Conservation (phyloP, 495 filamentous ascomycete genomes). For the Gamarada debralockiae region DNA sequence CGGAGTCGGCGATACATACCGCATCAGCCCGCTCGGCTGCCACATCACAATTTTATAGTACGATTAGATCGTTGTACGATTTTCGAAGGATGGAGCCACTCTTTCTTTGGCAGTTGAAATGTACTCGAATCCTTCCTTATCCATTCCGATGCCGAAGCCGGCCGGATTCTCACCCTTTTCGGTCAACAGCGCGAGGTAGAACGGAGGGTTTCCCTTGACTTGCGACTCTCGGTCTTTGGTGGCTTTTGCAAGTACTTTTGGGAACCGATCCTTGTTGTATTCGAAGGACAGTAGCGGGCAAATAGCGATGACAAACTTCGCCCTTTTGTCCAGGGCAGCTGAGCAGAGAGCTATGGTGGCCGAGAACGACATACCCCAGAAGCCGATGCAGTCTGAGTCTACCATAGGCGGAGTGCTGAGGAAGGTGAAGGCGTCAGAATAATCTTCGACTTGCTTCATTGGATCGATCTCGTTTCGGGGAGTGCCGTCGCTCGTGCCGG, state of each 20-base stretch:
- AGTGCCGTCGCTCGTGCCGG: slow-evolving; percentile 36
- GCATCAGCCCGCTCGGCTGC: slow-evolving; percentile 9
- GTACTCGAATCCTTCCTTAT: background rate
- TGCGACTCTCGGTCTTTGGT: slow-evolving; percentile 4
- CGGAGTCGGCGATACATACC: background rate
- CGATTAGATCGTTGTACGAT: slow-evolving; percentile 13
- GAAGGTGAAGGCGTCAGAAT: slow-evolving; percentile 35
- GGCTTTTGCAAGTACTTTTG: background rate
- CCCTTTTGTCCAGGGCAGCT: slow-evolving; percentile 31
- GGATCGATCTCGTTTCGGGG: slow-evolving; percentile 41
- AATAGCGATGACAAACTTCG: slow-evolving; percentile 18
- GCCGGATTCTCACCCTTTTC: background rate
- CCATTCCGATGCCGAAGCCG: background rate
- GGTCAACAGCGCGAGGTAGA: background rate
- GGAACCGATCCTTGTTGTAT: background rate
- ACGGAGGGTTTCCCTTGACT: slow-evolving; percentile 1
- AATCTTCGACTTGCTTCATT: slow-evolving; percentile 30
- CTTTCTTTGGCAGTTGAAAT: background rate
- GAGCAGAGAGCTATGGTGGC: slow-evolving; percentile 22
- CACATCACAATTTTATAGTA: slow-evolving; percentile 26
- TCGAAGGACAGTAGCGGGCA: slow-evolving; percentile 20
- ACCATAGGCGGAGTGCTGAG: slow-evolving; percentile 26
- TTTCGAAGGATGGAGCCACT: background rate
- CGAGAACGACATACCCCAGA: slow-evolving; percentile 47
- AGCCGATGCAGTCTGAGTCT: slow-evolving; percentile 32